Evolutionary conservation across 2,329 filamentous ascomycete species (phyloP).

Genomic region (Claviceps arundinis): DNA sequence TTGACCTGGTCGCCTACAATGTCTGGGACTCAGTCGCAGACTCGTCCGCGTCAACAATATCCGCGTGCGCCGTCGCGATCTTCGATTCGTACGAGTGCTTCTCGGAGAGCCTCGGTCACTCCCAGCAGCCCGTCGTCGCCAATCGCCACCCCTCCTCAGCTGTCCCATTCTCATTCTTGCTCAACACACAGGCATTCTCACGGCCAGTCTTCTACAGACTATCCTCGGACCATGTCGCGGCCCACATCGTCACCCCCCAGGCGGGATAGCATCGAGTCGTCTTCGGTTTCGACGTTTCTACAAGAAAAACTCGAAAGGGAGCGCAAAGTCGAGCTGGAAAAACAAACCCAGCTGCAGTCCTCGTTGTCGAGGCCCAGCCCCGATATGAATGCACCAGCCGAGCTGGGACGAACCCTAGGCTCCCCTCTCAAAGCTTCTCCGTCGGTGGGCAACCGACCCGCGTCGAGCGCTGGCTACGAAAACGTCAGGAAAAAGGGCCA

Average conservation of each 20-base stretch:
- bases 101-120: slow-evolving; percentile 27
- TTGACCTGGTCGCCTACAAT: slow-evolving; percentile 10
- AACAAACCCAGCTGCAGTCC: slow-evolving; percentile 17
- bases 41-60: slow-evolving; percentile 15
- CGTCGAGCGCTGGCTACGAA: slow-evolving; percentile 29
- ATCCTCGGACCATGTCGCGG: slow-evolving; percentile 25
- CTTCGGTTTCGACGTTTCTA: slow-evolving; percentile 35
- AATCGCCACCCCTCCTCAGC: slow-evolving; percentile 22
- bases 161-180: slow-evolving; percentile 22
- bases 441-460: slow-evolving; percentile 25
- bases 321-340: slow-evolving; percentile 35
- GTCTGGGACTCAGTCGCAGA: slow-evolving; percentile 15
- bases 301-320: slow-evolving; percentile 42
- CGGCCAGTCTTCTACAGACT: slow-evolving; percentile 19
- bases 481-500: slow-evolving; percentile 36
- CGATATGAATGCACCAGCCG: slow-evolving; percentile 25
- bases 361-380: slow-evolving; percentile 22
- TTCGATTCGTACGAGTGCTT: slow-evolving; percentile 29
- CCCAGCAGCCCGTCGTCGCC: slow-evolving; percentile 29
- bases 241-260: slow-evolving; percentile 29
- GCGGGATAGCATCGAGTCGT: slow-evolving; percentile 27
- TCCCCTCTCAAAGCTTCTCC: slow-evolving; percentile 25
- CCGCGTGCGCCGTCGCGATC: slow-evolving; percentile 33
- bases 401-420: slow-evolving; percentile 23
- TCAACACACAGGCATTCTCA: slow-evolving; percentile 28